Percentiles rank a stretch among this genome's conserved stretches.
These are phyloP conservation scores for Digitaria exilis DNA, from an alignment of 202 grass and related monocot species.

Conservation along the genomic window DNA sequence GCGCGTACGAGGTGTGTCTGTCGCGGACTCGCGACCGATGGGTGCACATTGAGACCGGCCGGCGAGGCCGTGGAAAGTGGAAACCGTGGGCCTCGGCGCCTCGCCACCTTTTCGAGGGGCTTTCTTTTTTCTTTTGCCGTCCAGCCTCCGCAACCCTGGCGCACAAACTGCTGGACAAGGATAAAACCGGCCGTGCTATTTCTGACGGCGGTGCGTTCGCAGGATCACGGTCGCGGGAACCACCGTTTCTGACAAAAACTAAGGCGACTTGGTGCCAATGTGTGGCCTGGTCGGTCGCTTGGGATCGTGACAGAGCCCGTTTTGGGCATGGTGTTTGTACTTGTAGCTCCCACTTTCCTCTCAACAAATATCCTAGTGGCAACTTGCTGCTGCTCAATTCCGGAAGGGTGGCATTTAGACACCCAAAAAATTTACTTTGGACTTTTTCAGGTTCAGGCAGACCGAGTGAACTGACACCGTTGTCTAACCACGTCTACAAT, in stretches of 20 bases:
- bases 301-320: neutral
- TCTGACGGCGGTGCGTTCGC: constrained; percentile 2
- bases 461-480: neutral
- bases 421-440: too few relatives aligned
- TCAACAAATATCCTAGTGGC: neutral
- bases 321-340: neutral
- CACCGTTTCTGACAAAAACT: neutral
- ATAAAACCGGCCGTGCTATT: neutral
- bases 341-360: neutral
- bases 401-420: neutral
- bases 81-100: constrained; percentile 45
- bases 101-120: neutral
- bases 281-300: neutral
- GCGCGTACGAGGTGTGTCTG: too few relatives aligned
- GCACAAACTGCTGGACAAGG: neutral
- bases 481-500: neutral
- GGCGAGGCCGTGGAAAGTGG: neutral
- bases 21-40: neutral
- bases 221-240: neutral
- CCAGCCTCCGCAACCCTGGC: neutral
- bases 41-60: neutral
- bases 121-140: neutral
- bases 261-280: neutral
- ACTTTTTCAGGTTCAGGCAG: too few relatives aligned
- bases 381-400: neutral